phyloP scores from a whole-genome alignment of 176 grass and related monocot species.

The Themeda triandra region DNA sequence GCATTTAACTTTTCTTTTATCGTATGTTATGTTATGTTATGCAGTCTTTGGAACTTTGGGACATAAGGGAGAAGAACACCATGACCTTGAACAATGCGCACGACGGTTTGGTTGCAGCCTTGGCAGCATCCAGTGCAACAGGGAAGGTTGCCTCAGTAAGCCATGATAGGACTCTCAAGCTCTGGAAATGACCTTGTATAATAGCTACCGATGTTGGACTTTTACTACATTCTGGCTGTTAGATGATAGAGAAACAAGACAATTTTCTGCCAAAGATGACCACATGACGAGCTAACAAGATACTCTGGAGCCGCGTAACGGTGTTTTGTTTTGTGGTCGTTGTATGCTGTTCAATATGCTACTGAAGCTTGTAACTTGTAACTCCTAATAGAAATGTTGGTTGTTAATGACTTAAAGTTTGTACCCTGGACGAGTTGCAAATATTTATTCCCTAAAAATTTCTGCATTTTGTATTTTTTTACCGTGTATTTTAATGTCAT shows the following conservation, averaged over 20 bases:
- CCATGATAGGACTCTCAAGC: constrained; percentile 83
- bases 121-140: constrained; percentile 73
- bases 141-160: constrained; percentile 89
- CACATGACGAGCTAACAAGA: constrained; percentile 34
- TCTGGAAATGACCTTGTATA: constrained; percentile 77
- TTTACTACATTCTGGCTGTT: constrained; percentile 31
- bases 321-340: constrained; percentile 38
- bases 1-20: not conserved
- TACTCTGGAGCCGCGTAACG: constrained; percentile 30
- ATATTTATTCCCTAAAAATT: not conserved
- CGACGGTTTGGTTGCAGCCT: constrained; percentile 67
- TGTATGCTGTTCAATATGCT: constrained; percentile 29
- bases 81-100: constrained; percentile 75
- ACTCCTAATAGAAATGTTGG: constrained; percentile 24
- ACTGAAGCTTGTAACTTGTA: constrained; percentile 26
- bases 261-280: constrained; percentile 36
- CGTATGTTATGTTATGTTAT: constrained; percentile 22
- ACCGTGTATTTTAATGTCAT: not conserved
- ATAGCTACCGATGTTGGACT: not conserved
- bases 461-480: not conserved
- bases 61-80: constrained; percentile 72
- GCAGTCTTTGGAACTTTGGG: constrained; percentile 98
- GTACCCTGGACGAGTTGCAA: not conserved
- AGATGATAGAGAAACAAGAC: constrained; percentile 34
- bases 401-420: constrained; percentile 2